Evolutionary conservation across 1,284 basidiomycete genomes (phyloP), one percentile per base, ranked within the genome.

Genomic region (Cutaneotrichosporon mucoides): DNA sequence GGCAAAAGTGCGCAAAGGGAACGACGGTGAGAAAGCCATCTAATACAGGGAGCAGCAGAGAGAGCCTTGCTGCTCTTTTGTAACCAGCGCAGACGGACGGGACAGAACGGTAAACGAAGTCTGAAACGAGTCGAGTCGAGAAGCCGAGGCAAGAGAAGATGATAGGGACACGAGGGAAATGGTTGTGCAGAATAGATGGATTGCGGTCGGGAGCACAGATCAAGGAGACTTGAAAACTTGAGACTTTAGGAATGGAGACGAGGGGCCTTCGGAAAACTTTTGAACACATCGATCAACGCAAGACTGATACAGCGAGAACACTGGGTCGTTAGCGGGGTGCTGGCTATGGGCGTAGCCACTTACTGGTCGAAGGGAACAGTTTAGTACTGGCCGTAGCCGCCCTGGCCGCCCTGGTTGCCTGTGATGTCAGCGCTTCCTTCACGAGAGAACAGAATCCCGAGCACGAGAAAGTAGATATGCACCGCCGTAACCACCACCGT

Each of bases 371-470:
- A 46, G 50, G 47, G 44, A 56, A 43, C 50, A 54, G 56, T 62
- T 61, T 70, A 72, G 68, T 72, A 72, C 58, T 68, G 66, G 61
- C 72, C 69, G 66, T 69, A 71, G 48, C 66, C 65, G 50, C 67
- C 70, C 60, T 71, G 69, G 56, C 61, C 64, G 57, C 66, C 66
- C 62, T 66, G 62, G 43, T 40, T 37, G 59, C 58, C 62, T 57
- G 58, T 48, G 33, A 16, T 58, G 60, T 61, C 48, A 67, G 62
- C 59, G 3, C 16, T 5, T 6, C 33, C 6, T 51, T 24, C 24
- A 24, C 24, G 24, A 24, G 24, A 24, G 24, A 24, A 24, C 24
- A 24, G 24, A 24, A 24, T 24, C 15, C 35, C 16, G 15, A 35
- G 34, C 33, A 13, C 16, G 10, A 40, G 34, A 51, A 24, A 46